Conservation (phyloP, 306 rosid genomes). For the Medicago truncatula region DNA sequence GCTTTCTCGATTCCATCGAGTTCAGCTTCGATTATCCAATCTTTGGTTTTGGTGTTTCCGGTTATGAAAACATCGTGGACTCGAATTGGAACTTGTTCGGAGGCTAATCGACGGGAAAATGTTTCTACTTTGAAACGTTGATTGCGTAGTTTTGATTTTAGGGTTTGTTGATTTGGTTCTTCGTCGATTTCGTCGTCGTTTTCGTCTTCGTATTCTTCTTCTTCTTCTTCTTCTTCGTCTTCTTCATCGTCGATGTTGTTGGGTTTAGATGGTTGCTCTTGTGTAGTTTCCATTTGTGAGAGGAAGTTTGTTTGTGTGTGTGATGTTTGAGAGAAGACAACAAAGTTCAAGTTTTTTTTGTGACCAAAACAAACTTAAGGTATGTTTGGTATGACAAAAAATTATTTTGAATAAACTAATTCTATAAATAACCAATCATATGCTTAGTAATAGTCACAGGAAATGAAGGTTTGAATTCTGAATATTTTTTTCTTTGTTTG, state of each 20-base stretch:
- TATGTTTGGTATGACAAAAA: too few relatives aligned
- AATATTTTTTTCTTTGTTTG: too few relatives aligned
- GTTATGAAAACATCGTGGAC: constrained; percentile 80
- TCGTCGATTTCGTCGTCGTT: constrained; percentile 20
- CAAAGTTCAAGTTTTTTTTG: too few relatives aligned
- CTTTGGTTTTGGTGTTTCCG: constrained; percentile 87
- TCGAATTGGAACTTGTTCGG: constrained; percentile 66
- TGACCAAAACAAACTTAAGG: too few relatives aligned
- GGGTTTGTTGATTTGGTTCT: constrained; percentile 43
- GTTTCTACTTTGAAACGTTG: constrained; percentile 61
- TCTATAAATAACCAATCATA: too few relatives aligned
- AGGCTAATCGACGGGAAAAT: constrained; percentile 62
- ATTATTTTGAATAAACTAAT: too few relatives aligned
- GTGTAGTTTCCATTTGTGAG: neutral
- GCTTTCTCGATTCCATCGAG: constrained; percentile 65
- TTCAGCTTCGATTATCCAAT: constrained; percentile 77
- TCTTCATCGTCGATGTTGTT: constrained; percentile 43
- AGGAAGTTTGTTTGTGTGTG: too few relatives aligned
- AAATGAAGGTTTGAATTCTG: too few relatives aligned
- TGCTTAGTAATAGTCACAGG: too few relatives aligned
- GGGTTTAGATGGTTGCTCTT: neutral
- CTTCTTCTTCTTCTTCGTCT: constrained; percentile 1
- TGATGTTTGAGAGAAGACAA: too few relatives aligned
- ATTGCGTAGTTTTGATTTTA: constrained; percentile 48
- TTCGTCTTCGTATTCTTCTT: constrained; percentile 33